Evolutionary conservation across 345 rosid genomes (phyloP), one percentile per base, ranked within the genome.

Genomic region (Balakata baccata): DNA sequence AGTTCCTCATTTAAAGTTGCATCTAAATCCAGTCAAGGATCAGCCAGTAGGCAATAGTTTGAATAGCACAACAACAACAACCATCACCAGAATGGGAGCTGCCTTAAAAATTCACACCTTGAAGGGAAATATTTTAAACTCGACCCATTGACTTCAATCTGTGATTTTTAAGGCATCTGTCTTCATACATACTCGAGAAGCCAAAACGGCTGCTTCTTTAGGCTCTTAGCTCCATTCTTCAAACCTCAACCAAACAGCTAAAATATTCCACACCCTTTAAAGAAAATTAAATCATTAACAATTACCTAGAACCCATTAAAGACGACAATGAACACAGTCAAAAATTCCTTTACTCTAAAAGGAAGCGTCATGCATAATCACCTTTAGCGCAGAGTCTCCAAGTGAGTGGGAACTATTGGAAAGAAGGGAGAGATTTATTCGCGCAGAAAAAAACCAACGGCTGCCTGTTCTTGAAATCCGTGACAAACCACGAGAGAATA

Each of bases 381-480:
- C 73, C 73, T 69, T 56, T 20, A 7, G 20, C 12, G 63, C 41
- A 69, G 73, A 6, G 34, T 46, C 53, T 66, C 54, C 69, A 66
- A 66, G 29, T 10, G 17, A 56, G n/a, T 56, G 63, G 73, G 73
- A 69, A 69, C 14, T 53, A 43, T 38, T n/a, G 16, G 62, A 38
- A 5, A 53, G 62, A 38, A 56, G 29, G 17, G 22, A 53, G 1
- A 37, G 37, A 14, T 13, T n/a, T 23, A 58, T 25, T 69, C 50
- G 38, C 16, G 22, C 62, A 52, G 72, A 69, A 12, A 69, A 20
- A 54, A 54, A 56, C 50, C 51, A 69, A 56, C 12, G 38, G 3
- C 63, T 20, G 12, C 64, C 51, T n/a, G 11, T 69, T 69, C 64
- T 69, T 38, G 73, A 54, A 38, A 69, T 39, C 52, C 73, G 50